Evolutionary conservation across 2,329 filamentous ascomycete species (phyloP).

Genomic region (Calonectria hongkongensis): DNA sequence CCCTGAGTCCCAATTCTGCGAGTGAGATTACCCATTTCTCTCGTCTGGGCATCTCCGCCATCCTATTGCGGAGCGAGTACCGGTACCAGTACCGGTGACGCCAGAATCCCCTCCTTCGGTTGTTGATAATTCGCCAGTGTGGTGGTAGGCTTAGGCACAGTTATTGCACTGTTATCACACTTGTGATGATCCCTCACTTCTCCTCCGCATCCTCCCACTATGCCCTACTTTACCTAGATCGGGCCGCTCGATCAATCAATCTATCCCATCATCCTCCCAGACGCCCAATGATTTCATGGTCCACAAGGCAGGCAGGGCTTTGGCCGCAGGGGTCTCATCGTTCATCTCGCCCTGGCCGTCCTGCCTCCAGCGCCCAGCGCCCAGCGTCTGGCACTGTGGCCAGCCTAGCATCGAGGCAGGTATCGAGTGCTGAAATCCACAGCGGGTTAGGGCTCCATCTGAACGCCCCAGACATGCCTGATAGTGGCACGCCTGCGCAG

Average conservation of each 20-base stretch:
- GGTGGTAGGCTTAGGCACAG: constrained; percentile 12
- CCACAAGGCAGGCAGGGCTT: constrained; percentile 52
- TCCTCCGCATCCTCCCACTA: constrained; percentile 30
- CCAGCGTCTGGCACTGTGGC: constrained; percentile 40
- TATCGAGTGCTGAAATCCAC: constrained; percentile 37
- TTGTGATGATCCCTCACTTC: constrained; percentile 22
- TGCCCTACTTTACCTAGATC: constrained; percentile 49
- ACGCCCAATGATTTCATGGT: constrained; percentile 57
- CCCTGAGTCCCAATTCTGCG: constrained; percentile 21
- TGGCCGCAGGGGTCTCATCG: constrained; percentile 48
- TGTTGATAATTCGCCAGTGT: constrained; percentile 29
- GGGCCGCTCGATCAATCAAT: constrained; percentile 49
- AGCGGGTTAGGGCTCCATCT: constrained; percentile 36
- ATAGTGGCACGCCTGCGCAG: constrained; percentile 52
- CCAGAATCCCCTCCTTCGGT: background rate
- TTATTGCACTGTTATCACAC: constrained; percentile 10
- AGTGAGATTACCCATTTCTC: constrained; percentile 27
- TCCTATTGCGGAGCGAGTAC: constrained; percentile 26
- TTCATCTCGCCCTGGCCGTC: constrained; percentile 52
- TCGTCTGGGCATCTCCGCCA: constrained; percentile 2
- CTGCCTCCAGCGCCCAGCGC: constrained; percentile 50
- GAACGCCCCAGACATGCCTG: constrained; percentile 32
- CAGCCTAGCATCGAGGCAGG: constrained; percentile 36
- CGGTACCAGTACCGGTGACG: background rate
- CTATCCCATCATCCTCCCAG: constrained; percentile 49